Percentiles rank a stretch among this genome's conserved stretches.
These are phyloP conservation scores for Viridothelium virens DNA, from an alignment of 495 filamentous ascomycete genomes.

Conservation along the genomic window DNA sequence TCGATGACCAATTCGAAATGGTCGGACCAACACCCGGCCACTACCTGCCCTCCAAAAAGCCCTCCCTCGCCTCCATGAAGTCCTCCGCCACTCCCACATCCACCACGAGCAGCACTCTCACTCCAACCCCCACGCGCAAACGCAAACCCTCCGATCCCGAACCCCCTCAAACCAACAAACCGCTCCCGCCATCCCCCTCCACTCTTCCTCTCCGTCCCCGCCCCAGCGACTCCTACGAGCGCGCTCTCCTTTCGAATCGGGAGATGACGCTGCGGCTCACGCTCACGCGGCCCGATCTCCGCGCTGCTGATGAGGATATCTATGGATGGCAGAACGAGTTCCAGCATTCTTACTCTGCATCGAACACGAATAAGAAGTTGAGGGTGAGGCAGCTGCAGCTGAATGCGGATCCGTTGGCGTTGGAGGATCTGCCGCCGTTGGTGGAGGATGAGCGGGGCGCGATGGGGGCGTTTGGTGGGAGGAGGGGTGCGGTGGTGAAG, in stretches of 20 bases:
- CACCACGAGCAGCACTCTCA: neutral
- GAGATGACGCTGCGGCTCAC: constrained; percentile 97
- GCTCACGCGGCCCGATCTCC: constrained; percentile 78
- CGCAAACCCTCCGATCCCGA: neutral
- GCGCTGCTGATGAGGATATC: constrained; percentile 55
- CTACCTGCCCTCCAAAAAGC: neutral
- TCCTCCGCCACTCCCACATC: neutral
- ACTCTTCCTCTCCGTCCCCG: neutral
- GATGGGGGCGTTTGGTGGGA: constrained; percentile 37
- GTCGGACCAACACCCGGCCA: constrained; percentile 5
- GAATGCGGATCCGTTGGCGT: constrained; percentile 46
- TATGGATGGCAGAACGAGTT: constrained; percentile 44
- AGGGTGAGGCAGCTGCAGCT: neutral
- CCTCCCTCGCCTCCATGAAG: neutral
- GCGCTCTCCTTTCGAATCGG: constrained; percentile 40
- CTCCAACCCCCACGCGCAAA: neutral
- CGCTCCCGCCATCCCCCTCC: neutral
- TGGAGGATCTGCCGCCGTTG: constrained; percentile 44
- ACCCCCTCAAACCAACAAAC: neutral
- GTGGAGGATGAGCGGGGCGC: constrained; percentile 39
- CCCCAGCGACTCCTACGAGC: neutral
- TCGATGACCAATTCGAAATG: constrained; percentile 1
- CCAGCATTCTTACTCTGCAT: neutral
- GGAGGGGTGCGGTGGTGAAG: constrained; percentile 44
- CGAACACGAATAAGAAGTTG: too few relatives aligned